Evolutionary conservation across 2,329 filamentous ascomycete genomes (phyloP).

Genomic region (Penicillium brevicompactum): DNA sequence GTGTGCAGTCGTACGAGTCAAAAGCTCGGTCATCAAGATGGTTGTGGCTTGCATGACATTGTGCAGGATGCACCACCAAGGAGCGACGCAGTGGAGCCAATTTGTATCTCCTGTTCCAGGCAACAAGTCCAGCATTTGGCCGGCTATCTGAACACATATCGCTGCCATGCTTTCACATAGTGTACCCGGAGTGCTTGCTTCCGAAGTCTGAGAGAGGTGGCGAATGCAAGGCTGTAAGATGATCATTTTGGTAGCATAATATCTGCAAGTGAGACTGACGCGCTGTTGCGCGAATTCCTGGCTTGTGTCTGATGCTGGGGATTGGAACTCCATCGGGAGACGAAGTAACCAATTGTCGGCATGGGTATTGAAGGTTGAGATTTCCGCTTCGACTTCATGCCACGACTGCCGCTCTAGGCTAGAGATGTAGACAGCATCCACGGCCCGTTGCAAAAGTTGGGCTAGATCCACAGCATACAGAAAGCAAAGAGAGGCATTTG

Average conservation of each 20-base stretch:
- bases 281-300: conserved; percentile 36
- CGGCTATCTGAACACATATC: conserved; percentile 40
- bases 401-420: conserved; percentile 36
- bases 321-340: conserved; percentile 41
- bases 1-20: conserved; percentile 34
- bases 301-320: conserved; percentile 29
- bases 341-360: conserved; percentile 42
- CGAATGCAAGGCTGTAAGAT: conserved; percentile 48
- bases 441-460: conserved; percentile 37
- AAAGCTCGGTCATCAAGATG: conserved; percentile 42
- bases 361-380: conserved; percentile 36
- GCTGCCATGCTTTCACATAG: conserved; percentile 38
- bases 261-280: conserved; percentile 42
- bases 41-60: conserved; percentile 44
- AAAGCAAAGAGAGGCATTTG: conserved; percentile 43
- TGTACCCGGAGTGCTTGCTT: conserved; percentile 26
- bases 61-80: conserved; percentile 47
- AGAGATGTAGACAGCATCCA: conserved; percentile 43
- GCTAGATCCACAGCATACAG: conserved; percentile 42
- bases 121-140: conserved; percentile 36
- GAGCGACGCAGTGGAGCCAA: conserved; percentile 35
- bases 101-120: conserved; percentile 35
- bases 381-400: conserved; percentile 40
- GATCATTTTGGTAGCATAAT: conserved; percentile 46
- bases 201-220: conserved; percentile 33